phyloP scores from a whole-genome alignment of 257 asterid species.

The Solanum infundibuliforme region DNA sequence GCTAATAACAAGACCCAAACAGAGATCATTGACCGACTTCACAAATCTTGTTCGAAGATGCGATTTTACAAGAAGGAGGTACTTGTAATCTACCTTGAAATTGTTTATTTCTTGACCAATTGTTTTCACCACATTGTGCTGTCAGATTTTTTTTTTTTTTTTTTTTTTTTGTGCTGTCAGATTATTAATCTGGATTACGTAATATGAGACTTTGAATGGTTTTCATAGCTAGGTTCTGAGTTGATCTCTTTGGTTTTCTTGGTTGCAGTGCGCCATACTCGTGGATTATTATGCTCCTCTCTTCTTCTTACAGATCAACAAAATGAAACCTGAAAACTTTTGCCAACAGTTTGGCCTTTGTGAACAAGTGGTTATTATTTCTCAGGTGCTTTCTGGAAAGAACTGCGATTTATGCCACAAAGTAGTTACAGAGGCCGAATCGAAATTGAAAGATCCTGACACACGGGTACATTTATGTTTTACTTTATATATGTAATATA shows the following conservation, averaged over 20 bases:
- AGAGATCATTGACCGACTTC: conserved; percentile 55
- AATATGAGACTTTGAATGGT: background rate
- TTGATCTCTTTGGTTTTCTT: background rate
- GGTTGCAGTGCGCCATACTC: conserved; percentile 61
- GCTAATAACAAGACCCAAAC: conserved; percentile 56
- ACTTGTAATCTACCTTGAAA: background rate
- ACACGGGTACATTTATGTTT: conserved; percentile 44
- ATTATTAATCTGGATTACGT: background rate
- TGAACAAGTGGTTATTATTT: conserved; percentile 22
- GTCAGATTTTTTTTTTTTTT: too few relatives aligned
- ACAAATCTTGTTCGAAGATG: conserved; percentile 61
- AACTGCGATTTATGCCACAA: conserved; percentile 69
- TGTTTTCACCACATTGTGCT: background rate
- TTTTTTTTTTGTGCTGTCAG: background rate
- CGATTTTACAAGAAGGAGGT: conserved; percentile 69
- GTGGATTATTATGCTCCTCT: conserved; percentile 89
- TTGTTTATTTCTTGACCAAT: background rate
- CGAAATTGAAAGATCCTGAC: conserved; percentile 82
- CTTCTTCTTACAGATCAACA: conserved; percentile 57
- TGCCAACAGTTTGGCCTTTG: conserved; percentile 65
- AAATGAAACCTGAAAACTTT: conserved; percentile 43
- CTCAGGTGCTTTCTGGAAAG: conserved; percentile 26
- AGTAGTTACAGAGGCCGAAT: conserved; percentile 54
- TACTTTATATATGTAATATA: background rate
- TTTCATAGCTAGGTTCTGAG: background rate